Evolutionary conservation across 1,284 basidiomycete species (phyloP).

Genomic region (Serendipita sp.): DNA sequence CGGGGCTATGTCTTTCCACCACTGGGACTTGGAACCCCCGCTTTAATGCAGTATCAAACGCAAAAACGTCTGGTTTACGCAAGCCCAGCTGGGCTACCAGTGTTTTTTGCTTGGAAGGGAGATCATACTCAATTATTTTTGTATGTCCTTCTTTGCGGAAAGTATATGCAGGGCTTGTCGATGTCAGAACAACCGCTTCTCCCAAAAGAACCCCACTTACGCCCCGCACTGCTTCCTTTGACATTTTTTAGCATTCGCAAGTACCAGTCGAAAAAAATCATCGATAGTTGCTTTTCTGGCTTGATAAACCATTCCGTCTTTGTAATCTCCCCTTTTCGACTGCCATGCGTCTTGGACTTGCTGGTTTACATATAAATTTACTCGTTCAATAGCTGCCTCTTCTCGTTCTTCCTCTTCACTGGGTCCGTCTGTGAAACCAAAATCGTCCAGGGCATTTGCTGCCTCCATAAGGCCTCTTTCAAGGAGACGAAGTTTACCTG

Average conservation of each 20-base stretch:
- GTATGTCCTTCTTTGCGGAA: constrained; percentile 90
- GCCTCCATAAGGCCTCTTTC: constrained; percentile 82
- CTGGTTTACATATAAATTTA: constrained; percentile 60
- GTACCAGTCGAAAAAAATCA: constrained; percentile 67
- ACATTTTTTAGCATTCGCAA: constrained; percentile 49
- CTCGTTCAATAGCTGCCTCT: constrained; percentile 34
- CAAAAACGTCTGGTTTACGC: constrained; percentile 58
- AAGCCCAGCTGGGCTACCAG: constrained; percentile 42
- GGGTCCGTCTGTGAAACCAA: constrained; percentile 28
- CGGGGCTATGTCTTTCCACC: background rate
- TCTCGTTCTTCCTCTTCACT: constrained; percentile 26
- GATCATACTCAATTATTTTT: constrained; percentile 89
- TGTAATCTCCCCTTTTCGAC: constrained; percentile 71
- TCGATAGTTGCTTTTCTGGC: constrained; percentile 71
- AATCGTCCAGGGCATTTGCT: constrained; percentile 60
- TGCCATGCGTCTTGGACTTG: constrained; percentile 44
- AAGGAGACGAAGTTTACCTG: constrained; percentile 78
- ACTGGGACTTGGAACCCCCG: background rate
- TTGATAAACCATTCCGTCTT: constrained; percentile 79
- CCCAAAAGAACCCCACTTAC: constrained; percentile 35
- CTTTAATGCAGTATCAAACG: constrained; percentile 28
- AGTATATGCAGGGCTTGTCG: constrained; percentile 59
- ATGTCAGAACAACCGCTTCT: constrained; percentile 6
- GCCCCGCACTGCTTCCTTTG: constrained; percentile 62
- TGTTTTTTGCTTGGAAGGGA: constrained; percentile 66